Percentiles rank a stretch among this genome's conserved stretches.
These are phyloP conservation scores for Symmetrospora coprosmae DNA, from an alignment of 768 basidiomycete genomes.

Conservation along the genomic window DNA sequence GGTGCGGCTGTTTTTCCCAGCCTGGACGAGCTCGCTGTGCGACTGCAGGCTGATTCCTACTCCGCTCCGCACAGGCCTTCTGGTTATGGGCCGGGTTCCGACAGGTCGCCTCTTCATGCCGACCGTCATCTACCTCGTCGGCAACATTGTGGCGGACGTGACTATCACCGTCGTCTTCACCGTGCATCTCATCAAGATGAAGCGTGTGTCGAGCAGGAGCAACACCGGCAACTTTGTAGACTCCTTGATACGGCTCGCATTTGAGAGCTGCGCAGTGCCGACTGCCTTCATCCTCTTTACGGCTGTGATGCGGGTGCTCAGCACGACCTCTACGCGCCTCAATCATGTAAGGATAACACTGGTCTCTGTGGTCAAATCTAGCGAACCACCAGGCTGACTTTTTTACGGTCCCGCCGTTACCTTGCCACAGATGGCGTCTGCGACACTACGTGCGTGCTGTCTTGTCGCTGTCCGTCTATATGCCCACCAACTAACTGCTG, in stretches of 20 bases:
- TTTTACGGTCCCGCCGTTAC: neutral
- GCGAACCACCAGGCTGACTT: no score
- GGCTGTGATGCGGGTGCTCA: neutral
- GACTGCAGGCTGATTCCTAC: neutral
- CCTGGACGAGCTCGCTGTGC: neutral
- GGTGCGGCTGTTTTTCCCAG: neutral
- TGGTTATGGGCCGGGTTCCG: neutral
- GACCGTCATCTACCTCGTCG: neutral
- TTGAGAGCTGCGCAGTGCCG: neutral
- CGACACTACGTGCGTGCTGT: neutral
- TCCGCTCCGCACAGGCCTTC: neutral
- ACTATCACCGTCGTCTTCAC: neutral
- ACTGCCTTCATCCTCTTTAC: neutral
- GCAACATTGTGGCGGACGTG: neutral
- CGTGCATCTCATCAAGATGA: neutral
- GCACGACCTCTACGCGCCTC: neutral
- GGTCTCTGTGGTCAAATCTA: no score
- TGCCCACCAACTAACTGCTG: neutral
- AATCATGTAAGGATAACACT: neutral
- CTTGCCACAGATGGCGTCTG: neutral
- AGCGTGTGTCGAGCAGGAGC: neutral
- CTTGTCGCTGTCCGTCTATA: neutral
- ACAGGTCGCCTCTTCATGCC: neutral
- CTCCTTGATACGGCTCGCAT: neutral
- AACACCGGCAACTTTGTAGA: neutral